phyloP scores from a whole-genome alignment of 139 green algal species.

The Marvania coccoides region DNA sequence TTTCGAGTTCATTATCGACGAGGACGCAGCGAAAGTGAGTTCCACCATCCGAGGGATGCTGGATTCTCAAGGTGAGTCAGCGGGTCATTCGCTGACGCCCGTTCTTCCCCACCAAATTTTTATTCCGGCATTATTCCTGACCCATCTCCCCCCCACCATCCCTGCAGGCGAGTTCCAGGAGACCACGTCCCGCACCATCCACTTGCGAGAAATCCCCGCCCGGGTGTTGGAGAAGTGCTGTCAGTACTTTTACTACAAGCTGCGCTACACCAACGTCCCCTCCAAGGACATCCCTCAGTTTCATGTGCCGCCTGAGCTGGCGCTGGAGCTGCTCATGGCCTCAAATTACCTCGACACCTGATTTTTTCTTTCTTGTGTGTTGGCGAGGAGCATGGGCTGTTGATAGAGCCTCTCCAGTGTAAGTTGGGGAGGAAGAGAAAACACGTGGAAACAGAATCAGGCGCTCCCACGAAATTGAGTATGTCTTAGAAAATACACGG shows the following conservation, averaged over 20 bases:
- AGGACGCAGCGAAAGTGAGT: conserved; percentile 88
- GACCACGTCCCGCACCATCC: conserved; percentile 78
- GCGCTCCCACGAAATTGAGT: too few species aligned
- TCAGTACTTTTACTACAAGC: conserved; percentile 99
- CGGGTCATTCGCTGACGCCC: background rate
- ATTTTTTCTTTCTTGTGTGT: background rate
- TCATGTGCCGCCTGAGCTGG: conserved; percentile 81
- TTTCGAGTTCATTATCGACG: conserved; percentile 95
- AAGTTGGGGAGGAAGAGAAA: too few species aligned
- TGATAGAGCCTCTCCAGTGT: too few species aligned
- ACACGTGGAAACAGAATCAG: too few species aligned
- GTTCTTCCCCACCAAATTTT: background rate
- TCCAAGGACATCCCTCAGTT: conserved; percentile 90
- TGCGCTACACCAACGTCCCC: conserved; percentile 74
- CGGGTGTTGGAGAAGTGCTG: conserved; percentile 90
- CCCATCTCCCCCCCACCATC: background rate
- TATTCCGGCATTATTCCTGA: background rate
- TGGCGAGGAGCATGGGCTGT: too few species aligned
- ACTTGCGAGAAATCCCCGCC: conserved; percentile 86
- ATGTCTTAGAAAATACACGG: too few species aligned
- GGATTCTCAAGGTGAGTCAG: conserved; percentile 61
- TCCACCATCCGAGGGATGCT: conserved; percentile 99
- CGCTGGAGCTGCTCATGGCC: conserved; percentile 93
- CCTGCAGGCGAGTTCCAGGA: conserved; percentile 86
- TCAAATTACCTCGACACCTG: conserved; percentile 94